Evolutionary conservation across 106 monocot species (phyloP).

Genomic region (Platanthera guangdongensis): DNA sequence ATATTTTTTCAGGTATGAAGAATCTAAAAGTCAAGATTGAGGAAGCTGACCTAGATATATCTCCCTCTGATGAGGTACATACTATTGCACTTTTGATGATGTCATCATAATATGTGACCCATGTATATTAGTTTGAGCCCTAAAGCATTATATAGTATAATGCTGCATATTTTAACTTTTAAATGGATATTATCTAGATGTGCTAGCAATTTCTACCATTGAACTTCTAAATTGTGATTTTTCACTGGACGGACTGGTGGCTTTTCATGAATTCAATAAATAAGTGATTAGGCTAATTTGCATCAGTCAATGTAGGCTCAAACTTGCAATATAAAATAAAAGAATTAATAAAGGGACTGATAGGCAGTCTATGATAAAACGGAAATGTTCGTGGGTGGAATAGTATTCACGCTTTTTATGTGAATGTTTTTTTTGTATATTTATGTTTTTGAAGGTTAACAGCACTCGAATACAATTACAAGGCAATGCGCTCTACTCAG

Average conservation of each 20-base stretch:
- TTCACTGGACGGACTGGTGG: background rate
- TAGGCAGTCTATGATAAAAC: background rate
- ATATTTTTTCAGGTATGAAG: constrained; percentile 52
- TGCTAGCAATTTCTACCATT: background rate
- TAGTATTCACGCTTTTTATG: background rate
- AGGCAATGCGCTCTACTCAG: background rate
- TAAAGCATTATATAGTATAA: background rate
- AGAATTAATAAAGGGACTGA: background rate
- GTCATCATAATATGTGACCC: background rate
- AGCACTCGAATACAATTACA: too few relatives aligned
- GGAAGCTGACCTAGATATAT: constrained; percentile 47
- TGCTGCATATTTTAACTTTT: background rate
- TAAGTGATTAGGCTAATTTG: background rate
- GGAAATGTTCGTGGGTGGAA: background rate
- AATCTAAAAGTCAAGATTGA: constrained; percentile 55
- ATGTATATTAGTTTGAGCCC: background rate
- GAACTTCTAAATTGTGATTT: background rate
- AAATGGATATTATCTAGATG: background rate
- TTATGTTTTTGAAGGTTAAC: background rate
- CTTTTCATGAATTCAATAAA: background rate
- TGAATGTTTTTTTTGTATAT: background rate
- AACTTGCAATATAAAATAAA: background rate
- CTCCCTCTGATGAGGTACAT: constrained; percentile 78
- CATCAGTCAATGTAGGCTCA: background rate
- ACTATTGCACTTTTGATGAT: background rate